Evolutionary conservation across 1,284 basidiomycete species (phyloP).

Genomic region (Puccinia triticina): DNA sequence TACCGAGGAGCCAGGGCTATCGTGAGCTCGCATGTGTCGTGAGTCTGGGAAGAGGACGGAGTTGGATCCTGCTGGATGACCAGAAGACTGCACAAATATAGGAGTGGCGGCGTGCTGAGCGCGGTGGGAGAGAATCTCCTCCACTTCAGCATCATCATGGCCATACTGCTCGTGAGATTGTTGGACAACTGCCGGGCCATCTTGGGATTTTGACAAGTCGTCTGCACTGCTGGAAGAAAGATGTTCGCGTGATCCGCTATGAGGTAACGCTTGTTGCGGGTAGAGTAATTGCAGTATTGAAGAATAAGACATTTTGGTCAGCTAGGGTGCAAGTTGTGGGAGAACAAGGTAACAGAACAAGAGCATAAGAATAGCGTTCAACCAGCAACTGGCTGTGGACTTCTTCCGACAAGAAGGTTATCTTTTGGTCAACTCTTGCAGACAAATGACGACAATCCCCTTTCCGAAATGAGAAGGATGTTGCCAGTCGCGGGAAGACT

Average conservation of each 20-base stretch:
- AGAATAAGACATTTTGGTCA: slow-evolving; percentile 1
- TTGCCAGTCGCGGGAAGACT: neutral
- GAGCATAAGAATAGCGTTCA: neutral
- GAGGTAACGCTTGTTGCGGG: neutral
- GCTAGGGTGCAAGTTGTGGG: neutral
- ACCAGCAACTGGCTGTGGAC: neutral
- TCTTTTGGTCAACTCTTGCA: neutral
- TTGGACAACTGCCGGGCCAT: slow-evolving; percentile 7
- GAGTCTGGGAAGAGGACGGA: slow-evolving; percentile 51
- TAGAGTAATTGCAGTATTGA: slow-evolving; percentile 15
- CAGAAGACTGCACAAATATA: neutral
- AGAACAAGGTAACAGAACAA: neutral
- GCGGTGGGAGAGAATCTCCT: slow-evolving; percentile 29
- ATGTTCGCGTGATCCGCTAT: neutral
- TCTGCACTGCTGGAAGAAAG: neutral
- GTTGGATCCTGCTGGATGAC: slow-evolving; percentile 31
- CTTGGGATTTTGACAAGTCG: neutral
- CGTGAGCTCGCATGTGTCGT: neutral
- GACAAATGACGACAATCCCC: neutral
- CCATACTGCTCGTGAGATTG: slow-evolving; percentile 26
- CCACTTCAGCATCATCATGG: slow-evolving; percentile 33
- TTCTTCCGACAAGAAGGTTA: neutral
- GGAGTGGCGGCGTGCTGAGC: neutral
- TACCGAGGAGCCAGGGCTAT: slow-evolving; percentile 27
- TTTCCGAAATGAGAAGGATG: neutral